Percentiles rank a stretch among this genome's conserved stretches.
Evolutionary conservation across 257 asterid species (phyloP).

Genomic region (Leonotis leonurus): DNA sequence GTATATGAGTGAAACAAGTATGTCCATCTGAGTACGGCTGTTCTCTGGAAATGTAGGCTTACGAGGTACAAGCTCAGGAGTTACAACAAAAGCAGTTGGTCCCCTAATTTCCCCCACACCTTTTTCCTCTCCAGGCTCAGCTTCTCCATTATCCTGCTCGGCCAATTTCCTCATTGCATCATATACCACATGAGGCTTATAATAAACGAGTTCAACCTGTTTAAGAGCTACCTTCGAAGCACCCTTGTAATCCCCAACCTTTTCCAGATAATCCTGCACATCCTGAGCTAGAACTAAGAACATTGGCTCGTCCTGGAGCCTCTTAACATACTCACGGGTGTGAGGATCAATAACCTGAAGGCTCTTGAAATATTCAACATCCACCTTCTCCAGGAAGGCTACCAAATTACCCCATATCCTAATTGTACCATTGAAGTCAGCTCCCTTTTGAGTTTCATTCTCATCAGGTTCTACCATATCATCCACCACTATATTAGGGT

Average conservation of each 20-base stretch:
- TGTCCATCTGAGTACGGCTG: conserved; percentile 75
- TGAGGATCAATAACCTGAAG: conserved; percentile 94
- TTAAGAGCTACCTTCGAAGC: conserved; percentile 96
- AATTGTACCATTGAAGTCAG: conserved; percentile 60
- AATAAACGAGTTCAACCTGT: conserved; percentile 74
- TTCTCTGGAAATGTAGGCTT: conserved; percentile 80
- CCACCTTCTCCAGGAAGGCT: conserved; percentile 81
- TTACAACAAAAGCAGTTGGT: conserved; percentile 57
- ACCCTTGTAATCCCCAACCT: conserved; percentile 56
- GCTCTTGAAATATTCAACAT: conserved; percentile 81
- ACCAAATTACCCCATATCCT: conserved; percentile 93
- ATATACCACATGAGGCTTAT: conserved; percentile 91
- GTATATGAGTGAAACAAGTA: conserved; percentile 72
- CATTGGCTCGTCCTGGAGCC: conserved; percentile 79
- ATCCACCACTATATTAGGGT: conserved; percentile 80
- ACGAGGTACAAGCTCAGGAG: conserved; percentile 81
- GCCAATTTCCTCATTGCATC: conserved; percentile 85
- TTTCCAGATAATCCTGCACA: conserved; percentile 71
- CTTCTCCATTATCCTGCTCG: conserved; percentile 46
- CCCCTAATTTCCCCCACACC: conserved; percentile 51
- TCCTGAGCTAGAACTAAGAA: conserved; percentile 77
- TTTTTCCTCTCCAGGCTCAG: conserved; percentile 58
- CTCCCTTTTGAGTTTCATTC: conserved; percentile 82
- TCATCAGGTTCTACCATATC: conserved; percentile 87
- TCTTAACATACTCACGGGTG: conserved; percentile 80